Conservation (phyloP, 2,329 filamentous ascomycete genomes). For the Fusarium torulosum region DNA sequence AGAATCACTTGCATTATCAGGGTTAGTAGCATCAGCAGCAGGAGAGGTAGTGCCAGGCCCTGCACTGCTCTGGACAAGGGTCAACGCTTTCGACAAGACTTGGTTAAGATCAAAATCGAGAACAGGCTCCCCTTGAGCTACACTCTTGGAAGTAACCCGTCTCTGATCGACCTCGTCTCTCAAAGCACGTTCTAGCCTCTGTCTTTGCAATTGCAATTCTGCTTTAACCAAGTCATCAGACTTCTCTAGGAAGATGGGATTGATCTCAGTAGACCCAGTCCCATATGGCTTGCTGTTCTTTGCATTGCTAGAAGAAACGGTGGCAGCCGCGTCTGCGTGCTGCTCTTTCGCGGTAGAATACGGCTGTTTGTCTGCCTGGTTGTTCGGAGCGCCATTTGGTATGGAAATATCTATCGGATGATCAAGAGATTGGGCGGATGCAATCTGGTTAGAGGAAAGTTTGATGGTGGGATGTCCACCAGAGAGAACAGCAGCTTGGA, state of each 20-base stretch:
- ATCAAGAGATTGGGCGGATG: constrained; percentile 37
- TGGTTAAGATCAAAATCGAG: constrained; percentile 79
- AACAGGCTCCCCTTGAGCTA: constrained; percentile 63
- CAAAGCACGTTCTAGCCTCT: constrained; percentile 82
- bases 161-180: constrained; percentile 81
- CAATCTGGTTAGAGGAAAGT: constrained; percentile 59
- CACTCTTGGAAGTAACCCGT: constrained; percentile 57
- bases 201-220: constrained; percentile 82
- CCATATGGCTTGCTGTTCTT: constrained; percentile 55
- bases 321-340: constrained; percentile 37
- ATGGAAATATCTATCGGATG: constrained; percentile 43
- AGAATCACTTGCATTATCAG: constrained; percentile 78
- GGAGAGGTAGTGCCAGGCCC: constrained; percentile 69
- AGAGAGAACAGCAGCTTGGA: constrained; percentile 84
- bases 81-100: constrained; percentile 77
- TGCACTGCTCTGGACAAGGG: constrained; percentile 77
- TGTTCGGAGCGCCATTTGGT: constrained; percentile 24
- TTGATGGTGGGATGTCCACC: constrained; percentile 78
- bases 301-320: constrained; percentile 46
- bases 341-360: constrained; percentile 56
- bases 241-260: constrained; percentile 87
- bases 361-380: constrained; percentile 49
- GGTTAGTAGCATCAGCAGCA: constrained; percentile 70
- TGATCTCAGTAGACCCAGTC: constrained; percentile 74
- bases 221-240: constrained; percentile 86